phyloP scores from a whole-genome alignment of 2,329 filamentous ascomycete genomes.

The Dactylellina drechsleri region DNA sequence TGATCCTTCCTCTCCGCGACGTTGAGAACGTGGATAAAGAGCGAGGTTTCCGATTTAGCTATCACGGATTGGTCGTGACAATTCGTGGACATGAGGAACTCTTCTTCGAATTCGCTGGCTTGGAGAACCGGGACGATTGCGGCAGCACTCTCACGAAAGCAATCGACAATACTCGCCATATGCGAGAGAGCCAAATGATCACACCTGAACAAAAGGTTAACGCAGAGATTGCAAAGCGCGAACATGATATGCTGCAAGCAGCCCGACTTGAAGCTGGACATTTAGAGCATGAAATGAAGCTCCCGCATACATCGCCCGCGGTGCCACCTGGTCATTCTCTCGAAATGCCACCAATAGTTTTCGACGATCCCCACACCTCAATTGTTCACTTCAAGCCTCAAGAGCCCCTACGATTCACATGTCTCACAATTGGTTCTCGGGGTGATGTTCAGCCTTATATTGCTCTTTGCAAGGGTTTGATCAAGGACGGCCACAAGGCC shows the following conservation, averaged over 20 bases:
- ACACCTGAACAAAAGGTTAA: conserved; percentile 75
- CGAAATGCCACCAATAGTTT: conserved; percentile 79
- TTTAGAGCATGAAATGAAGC: conserved; percentile 61
- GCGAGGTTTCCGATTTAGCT: conserved; percentile 91
- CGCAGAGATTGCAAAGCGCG: conserved; percentile 78
- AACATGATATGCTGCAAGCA: conserved; percentile 81
- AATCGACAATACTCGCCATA: conserved; percentile 76
- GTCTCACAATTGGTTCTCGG: conserved; percentile 92
- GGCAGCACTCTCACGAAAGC: conserved; percentile 80
- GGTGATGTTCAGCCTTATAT: conserved; percentile 99
- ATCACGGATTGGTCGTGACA: conserved; percentile 88
- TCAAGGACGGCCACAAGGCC: conserved; percentile 85
- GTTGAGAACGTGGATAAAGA: conserved; percentile 94
- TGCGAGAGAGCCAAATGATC: conserved; percentile 75
- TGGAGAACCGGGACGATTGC: conserved; percentile 86
- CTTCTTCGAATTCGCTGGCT: conserved; percentile 89
- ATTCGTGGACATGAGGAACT: conserved; percentile 94
- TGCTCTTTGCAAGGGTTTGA: conserved; percentile 87
- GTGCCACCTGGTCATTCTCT: conserved; percentile 32
- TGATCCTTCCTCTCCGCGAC: conserved; percentile 89
- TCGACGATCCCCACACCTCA: conserved; percentile 88
- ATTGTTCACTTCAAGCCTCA: conserved; percentile 90
- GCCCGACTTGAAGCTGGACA: conserved; percentile 68
- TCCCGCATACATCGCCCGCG: conserved; percentile 58
- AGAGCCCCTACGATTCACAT: conserved; percentile 83